phyloP scores from a whole-genome alignment of 805 yeast genomes.

The Nematodospora valgi region DNA sequence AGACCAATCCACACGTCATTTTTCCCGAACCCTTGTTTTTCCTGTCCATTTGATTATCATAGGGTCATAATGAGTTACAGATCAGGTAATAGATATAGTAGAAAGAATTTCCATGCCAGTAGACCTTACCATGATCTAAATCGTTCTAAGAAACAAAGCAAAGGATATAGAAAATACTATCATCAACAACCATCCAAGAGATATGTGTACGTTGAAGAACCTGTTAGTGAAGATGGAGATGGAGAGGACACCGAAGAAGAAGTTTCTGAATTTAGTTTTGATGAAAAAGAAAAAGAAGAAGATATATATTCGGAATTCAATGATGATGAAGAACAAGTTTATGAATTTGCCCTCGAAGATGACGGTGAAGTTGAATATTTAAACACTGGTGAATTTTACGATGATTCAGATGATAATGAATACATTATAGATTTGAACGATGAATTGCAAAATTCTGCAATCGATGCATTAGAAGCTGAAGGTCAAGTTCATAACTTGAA shows the following conservation, averaged over 20 bases:
- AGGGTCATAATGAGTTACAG: constrained; percentile 11
- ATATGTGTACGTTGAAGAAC: constrained; percentile 42
- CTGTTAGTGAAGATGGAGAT: constrained; percentile 32
- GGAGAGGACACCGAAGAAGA: constrained; percentile 19
- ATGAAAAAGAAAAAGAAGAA: constrained; percentile 11
- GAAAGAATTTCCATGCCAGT: constrained; percentile 13
- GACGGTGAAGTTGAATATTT: constrained; percentile 9
- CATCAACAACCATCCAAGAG: constrained; percentile 30
- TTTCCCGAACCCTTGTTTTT: not conserved
- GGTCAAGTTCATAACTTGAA: constrained; percentile 26
- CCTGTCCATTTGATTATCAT: not conserved
- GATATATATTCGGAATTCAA: constrained; percentile 6
- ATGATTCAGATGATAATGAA: constrained; percentile 17
- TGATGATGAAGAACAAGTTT: constrained; percentile 8
- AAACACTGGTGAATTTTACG: constrained; percentile 20
- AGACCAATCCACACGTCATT: not conserved
- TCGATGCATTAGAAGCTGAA: constrained; percentile 22
- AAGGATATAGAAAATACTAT: constrained; percentile 30
- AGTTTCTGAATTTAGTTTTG: constrained; percentile 6
- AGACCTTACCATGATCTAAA: not conserved
- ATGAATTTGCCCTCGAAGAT: constrained; percentile 10
- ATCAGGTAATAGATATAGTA: constrained; percentile 20
- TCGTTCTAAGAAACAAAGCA: constrained; percentile 2
- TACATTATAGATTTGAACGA: constrained; percentile 29
- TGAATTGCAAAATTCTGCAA: constrained; percentile 28